Percentiles rank a stretch among this genome's conserved stretches.
phyloP scores from a whole-genome alignment of 768 basidiomycete genomes.

The Tricholoma furcatifolium region DNA sequence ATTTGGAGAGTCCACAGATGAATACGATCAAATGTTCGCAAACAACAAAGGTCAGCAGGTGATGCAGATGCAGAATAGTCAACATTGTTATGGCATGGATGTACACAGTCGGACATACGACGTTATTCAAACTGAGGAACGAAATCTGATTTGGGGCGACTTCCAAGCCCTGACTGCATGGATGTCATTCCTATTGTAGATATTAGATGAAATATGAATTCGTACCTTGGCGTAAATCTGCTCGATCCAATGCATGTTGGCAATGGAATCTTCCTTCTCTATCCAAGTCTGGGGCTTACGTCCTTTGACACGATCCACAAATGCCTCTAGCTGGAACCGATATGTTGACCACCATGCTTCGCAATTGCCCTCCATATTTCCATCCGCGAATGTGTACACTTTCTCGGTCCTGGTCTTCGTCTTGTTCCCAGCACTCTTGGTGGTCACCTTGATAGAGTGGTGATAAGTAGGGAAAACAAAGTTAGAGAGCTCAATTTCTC shows the following conservation, averaged over 20 bases:
- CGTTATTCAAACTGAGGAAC: constrained; percentile 3
- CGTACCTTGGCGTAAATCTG: constrained; percentile 51
- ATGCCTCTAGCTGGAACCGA: constrained; percentile 60
- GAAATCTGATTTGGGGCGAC: constrained; percentile 24
- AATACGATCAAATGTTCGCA: background rate
- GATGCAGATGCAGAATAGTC: too few relatives aligned
- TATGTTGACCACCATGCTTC: constrained; percentile 61
- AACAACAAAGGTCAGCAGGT: too few relatives aligned
- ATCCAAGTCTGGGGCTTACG: constrained; percentile 55
- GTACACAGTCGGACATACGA: too few relatives aligned
- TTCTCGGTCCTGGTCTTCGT: constrained; percentile 38
- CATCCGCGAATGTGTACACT: constrained; percentile 41
- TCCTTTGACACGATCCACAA: constrained; percentile 57
- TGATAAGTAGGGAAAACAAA: constrained; percentile 44
- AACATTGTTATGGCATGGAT: too few relatives aligned
- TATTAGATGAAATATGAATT: background rate
- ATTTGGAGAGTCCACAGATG: too few relatives aligned
- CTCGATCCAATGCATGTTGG: constrained; percentile 60
- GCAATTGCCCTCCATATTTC: constrained; percentile 41
- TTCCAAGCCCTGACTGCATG: constrained; percentile 23
- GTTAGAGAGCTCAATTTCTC: constrained; percentile 40
- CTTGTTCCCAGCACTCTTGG: constrained; percentile 19
- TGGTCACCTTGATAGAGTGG: constrained; percentile 47
- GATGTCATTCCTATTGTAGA: background rate
- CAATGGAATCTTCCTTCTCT: constrained; percentile 48